Evolutionary conservation across 148 eudicot species (phyloP).

Genomic region (Cornus florida): DNA sequence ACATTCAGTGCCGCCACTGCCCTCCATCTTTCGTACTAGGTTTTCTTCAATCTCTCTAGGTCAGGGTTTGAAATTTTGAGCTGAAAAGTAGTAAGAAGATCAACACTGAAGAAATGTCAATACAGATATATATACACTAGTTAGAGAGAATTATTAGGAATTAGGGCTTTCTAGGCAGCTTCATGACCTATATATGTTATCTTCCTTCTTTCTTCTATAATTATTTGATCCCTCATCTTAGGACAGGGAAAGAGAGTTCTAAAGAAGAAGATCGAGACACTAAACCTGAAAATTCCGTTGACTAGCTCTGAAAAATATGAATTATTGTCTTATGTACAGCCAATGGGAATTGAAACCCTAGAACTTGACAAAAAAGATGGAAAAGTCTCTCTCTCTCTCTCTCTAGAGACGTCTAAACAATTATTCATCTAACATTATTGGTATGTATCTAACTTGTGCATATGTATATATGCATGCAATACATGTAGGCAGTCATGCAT

Average conservation of each 20-base stretch:
- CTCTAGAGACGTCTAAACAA: conserved; percentile 16
- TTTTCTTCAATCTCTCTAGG: background rate
- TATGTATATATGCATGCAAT: conserved; percentile 6
- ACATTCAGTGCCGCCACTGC: conserved; percentile 33
- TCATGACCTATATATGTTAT: background rate
- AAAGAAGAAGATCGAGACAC: background rate
- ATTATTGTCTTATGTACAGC: background rate
- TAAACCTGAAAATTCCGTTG: background rate
- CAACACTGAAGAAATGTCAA: background rate
- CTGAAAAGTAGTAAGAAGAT: background rate
- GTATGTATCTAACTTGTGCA: conserved; percentile 11
- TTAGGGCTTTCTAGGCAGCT: background rate
- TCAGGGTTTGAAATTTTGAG: background rate
- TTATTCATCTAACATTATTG: conserved; percentile 10
- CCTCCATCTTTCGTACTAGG: conserved; percentile 25
- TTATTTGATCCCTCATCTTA: background rate
- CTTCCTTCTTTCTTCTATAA: background rate
- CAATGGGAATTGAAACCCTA: conserved; percentile 33
- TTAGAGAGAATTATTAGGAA: background rate
- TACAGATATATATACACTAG: background rate
- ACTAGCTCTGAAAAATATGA: background rate
- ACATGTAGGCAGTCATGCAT: conserved; percentile 19
- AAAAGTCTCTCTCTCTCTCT: conserved; percentile 31
- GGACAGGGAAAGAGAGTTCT: background rate
- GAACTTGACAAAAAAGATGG: conserved; percentile 16